Evolutionary conservation across 345 rosid genomes (phyloP), one percentile per base, ranked within the genome.

Genomic region (Aquilaria sinensis): DNA sequence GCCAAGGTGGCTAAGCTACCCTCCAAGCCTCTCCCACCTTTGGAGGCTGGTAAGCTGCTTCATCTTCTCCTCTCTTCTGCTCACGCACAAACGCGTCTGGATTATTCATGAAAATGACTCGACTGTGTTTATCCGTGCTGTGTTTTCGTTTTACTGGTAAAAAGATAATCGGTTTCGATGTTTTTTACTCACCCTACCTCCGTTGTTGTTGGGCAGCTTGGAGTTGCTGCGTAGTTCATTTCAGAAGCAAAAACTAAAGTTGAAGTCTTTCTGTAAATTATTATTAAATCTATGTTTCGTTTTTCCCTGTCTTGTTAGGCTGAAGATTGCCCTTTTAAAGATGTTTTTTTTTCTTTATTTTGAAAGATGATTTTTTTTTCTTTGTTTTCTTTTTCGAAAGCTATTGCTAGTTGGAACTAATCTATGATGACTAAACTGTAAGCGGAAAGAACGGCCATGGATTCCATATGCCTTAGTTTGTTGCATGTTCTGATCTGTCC

Each of bases 21-120:
- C 4, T 56, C 88, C 63, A 93, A 85, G 80, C 94, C 87, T 0
- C 58, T 65, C 11, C 88, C 96, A 70, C 91, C 97, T 62, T 60
- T 90, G 58, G 87, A 90, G 79, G 90, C 96, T 51, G 92, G 98
- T 93, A 56, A 72, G 74, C 60, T 7, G 61, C 71, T 34, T 23
- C 15, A 7, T 67, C 30, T 16, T 30, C n/a, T 10, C 3, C 15
- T 59, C 53, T 23, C 30, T 3, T 6, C 45, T 37, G 29, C 13
- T 63, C 12, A 9, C 43, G 8, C 43, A 37, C 43, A 37, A 37
- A 9, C 43, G 43, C 43, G 43, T 37, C 7, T 37, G 8, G 16
- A 7, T 51, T 37, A 10, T 37, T 37, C 43, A 37, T 37, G 5
- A 9, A 37, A 9, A 37, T 37, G 43, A 37, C 43, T 37, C 8